Evolutionary conservation across 768 basidiomycete species (phyloP).

Genomic region (Suillus fuscotomentosus): DNA sequence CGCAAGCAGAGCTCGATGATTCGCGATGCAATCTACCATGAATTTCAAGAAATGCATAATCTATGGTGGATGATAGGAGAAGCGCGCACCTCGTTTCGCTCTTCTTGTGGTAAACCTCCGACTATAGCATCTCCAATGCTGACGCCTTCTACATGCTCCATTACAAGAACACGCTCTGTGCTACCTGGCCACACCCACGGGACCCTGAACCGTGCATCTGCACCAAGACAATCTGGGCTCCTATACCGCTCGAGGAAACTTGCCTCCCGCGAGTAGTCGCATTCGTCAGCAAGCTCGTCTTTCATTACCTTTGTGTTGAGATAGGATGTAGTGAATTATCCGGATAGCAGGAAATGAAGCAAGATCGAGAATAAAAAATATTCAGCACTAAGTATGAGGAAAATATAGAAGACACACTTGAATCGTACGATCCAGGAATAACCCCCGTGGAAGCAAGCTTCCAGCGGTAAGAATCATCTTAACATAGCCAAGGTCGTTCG

Average conservation of each 20-base stretch:
- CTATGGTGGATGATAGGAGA: not conserved
- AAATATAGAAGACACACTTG: slow-evolving; percentile 40
- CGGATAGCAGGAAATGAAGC: not conserved
- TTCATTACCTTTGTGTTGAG: slow-evolving; percentile 68
- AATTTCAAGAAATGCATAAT: not conserved
- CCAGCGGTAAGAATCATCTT: slow-evolving; percentile 80
- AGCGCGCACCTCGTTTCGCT: slow-evolving; percentile 66
- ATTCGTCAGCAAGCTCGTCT: slow-evolving; percentile 88
- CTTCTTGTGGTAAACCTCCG: slow-evolving; percentile 54
- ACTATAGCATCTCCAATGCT: slow-evolving; percentile 71
- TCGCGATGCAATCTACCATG: slow-evolving; percentile 71
- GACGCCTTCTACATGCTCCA: slow-evolving; percentile 79
- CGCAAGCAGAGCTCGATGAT: slow-evolving; percentile 84
- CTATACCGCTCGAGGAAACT: slow-evolving; percentile 63
- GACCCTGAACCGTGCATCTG: slow-evolving; percentile 70
- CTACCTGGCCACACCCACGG: slow-evolving; percentile 86
- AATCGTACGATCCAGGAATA: slow-evolving; percentile 89
- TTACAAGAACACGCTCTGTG: slow-evolving; percentile 82
- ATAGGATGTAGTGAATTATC: not conserved
- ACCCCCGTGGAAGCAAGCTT: slow-evolving; percentile 77
- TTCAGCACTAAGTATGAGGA: not conserved
- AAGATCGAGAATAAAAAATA: not conserved
- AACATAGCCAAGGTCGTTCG: slow-evolving; percentile 85
- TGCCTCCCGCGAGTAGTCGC: slow-evolving; percentile 86
- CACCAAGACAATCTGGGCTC: slow-evolving; percentile 46